Conservation (phyloP, 768 basidiomycete species). For the Xerocomellus dryophilus region DNA sequence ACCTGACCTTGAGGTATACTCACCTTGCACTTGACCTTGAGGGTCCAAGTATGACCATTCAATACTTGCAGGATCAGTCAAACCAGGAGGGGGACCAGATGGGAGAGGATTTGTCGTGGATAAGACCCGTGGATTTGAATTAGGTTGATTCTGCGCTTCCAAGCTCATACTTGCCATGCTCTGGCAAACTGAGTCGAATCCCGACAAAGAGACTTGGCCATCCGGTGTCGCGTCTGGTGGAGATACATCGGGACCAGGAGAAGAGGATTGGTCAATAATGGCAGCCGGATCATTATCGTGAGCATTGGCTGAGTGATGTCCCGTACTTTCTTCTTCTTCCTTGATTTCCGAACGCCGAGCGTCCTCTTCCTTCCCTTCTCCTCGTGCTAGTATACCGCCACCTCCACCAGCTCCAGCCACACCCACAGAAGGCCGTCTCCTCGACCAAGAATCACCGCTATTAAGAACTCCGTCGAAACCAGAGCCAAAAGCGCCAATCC, state of each 20-base stretch:
- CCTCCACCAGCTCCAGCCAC: conserved; percentile 40
- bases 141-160: conserved; percentile 7
- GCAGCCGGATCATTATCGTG: conserved; percentile 7
- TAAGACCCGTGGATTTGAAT: conserved; percentile 2
- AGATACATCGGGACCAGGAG: conserved; percentile 8
- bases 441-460: conserved; percentile 67
- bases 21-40: conserved; percentile 88
- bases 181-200: conserved; percentile 7
- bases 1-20: conserved; percentile 5
- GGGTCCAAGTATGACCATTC: conserved; percentile 95
- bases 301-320: conserved; percentile 3
- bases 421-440: conserved; percentile 60
- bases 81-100: conserved; percentile 43
- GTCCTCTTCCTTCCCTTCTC: conserved; percentile 39
- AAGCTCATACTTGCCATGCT: conserved; percentile 17
- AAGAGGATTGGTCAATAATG: conserved; percentile 10
- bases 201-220: conserved; percentile 10
- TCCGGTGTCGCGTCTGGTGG: conserved; percentile 4
- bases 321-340: conserved; percentile 52
- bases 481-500: conserved; percentile 53
- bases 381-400: conserved; percentile 37
- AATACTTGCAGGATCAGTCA: conserved; percentile 54
- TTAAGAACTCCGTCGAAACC: conserved; percentile 73
- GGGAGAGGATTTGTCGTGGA: conserved; percentile 15
- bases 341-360: conserved; percentile 48